Conservation (phyloP, 192 early-diverging fungal species). For the Mortierella alpina region DNA sequence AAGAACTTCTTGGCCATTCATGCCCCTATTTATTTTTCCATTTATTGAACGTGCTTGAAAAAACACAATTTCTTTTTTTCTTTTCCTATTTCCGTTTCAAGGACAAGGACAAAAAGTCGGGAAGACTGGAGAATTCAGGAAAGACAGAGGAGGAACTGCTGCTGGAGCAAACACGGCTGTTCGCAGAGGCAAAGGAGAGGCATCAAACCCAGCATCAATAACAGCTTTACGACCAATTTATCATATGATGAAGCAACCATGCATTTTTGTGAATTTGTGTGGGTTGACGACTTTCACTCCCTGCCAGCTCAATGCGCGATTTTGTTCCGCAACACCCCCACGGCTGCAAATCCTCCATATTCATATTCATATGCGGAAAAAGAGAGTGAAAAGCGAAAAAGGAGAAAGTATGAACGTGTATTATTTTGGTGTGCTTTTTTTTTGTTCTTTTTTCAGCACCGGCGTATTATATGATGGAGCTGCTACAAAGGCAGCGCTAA, state of each 20-base stretch:
- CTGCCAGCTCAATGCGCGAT: too few relatives aligned
- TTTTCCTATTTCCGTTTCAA: neutral
- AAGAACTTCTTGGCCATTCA: neutral
- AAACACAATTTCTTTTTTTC: slow-evolving; percentile 7
- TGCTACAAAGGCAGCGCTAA: too few relatives aligned
- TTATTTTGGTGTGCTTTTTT: too few relatives aligned
- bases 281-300: too few relatives aligned
- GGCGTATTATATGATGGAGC: too few relatives aligned
- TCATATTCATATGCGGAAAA: too few relatives aligned
- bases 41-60: neutral
- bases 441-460: too few relatives aligned
- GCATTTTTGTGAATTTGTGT: too few relatives aligned
- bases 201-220: slow-evolving; percentile 66
- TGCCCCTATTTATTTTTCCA: neutral
- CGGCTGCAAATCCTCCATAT: too few relatives aligned
- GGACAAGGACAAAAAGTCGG: slow-evolving; percentile 86
- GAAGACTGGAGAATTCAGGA: slow-evolving; percentile 81
- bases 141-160: slow-evolving; percentile 88
- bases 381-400: too few relatives aligned
- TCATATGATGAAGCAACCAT: neutral
- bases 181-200: slow-evolving; percentile 86
- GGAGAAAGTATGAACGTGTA: too few relatives aligned
- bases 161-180: slow-evolving; percentile 85
- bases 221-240: neutral
- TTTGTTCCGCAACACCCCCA: too few relatives aligned